Base-by-base conservation (phyloP, 2,329 filamentous ascomycete species). In the Phialophora expanda region DNA sequence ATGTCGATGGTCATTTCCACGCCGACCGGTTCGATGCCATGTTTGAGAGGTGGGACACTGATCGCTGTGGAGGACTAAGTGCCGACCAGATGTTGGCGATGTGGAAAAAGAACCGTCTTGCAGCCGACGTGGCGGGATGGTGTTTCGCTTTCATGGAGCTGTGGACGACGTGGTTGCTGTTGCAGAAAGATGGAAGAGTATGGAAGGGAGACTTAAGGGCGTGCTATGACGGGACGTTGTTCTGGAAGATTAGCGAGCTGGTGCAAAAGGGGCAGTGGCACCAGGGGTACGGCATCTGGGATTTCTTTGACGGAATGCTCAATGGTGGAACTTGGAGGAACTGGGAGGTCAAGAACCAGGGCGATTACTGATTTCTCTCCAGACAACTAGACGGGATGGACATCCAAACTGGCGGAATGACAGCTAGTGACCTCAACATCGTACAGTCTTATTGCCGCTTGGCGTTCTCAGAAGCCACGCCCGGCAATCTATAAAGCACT, bases 11-110 rank as follows among this genome's bases (percentile, higher is more conserved):
- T 0, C 74, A 81, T 3, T 83, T 82, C 67, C 70, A 79, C 1
- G 79, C 79, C 44, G 78, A 82, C 71, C 74, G 77, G 14, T 83
- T 83, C 64, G 81, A 84, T 71, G 80, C 83, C 50, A 74, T 83
- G 44, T 83, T 84, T 65, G 69, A 75, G 4, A 83, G 82, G 68
- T 84, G 81, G 70, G 78, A 79, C 61, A 44, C 74, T 48, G 66
- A 74, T 32, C n/a, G 75, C 65, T 73, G 78, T 70, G 75, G 79
- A 12, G 78, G 77, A 1, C 64, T 83, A 64, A 77, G 77, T 0
- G 61, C 78, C 1, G 70, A 73, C 41, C 80, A 83, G 68, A 64
- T 82, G 55, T 71, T 74, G 32, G 71, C 73, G 9, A 70, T 79
- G 71, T 75, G 78, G 69, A 77, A 76, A 63, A 80, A 79, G 6